Conservation (phyloP, 352 stramenopile genomes). For the Globisporangium apiculatum region DNA sequence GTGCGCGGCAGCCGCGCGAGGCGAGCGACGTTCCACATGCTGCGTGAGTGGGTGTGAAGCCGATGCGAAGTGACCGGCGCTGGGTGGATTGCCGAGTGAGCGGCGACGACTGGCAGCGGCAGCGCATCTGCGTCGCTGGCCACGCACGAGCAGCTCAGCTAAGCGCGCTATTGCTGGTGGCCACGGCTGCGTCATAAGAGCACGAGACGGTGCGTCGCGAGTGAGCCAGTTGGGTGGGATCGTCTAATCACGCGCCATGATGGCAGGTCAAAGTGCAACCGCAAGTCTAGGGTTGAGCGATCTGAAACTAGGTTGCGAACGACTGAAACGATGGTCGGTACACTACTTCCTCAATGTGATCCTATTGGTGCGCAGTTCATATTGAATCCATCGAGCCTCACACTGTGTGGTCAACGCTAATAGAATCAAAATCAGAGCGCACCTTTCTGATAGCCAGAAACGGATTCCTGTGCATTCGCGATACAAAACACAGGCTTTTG, state of each 20-base stretch:
- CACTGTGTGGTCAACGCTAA: no score
- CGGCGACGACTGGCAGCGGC: no score
- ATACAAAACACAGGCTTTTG: no score
- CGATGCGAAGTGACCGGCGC: background rate
- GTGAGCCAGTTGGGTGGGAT: background rate
- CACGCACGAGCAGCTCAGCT: background rate
- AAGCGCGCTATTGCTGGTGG: background rate
- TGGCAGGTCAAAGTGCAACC: background rate
- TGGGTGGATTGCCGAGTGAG: slow-evolving; percentile 7
- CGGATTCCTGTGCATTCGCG: no score
- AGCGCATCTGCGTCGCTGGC: background rate
- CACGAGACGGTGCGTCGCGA: slow-evolving; percentile 4
- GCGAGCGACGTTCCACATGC: slow-evolving; percentile 9
- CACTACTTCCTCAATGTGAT: no score
- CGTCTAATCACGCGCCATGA: background rate
- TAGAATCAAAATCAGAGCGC: no score
- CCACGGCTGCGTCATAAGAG: slow-evolving; percentile 4
- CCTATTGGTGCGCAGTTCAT: no score
- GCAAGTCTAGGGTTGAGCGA: background rate
- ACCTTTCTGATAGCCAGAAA: no score
- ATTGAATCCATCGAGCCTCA: no score
- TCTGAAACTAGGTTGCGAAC: no score
- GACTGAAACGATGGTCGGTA: no score
- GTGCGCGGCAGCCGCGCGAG: slow-evolving; percentile 7
- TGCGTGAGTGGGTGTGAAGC: background rate